These are phyloP conservation scores for Microdochium nivale DNA, from an alignment of 2,329 filamentous ascomycete species.

Conservation along the genomic window DNA sequence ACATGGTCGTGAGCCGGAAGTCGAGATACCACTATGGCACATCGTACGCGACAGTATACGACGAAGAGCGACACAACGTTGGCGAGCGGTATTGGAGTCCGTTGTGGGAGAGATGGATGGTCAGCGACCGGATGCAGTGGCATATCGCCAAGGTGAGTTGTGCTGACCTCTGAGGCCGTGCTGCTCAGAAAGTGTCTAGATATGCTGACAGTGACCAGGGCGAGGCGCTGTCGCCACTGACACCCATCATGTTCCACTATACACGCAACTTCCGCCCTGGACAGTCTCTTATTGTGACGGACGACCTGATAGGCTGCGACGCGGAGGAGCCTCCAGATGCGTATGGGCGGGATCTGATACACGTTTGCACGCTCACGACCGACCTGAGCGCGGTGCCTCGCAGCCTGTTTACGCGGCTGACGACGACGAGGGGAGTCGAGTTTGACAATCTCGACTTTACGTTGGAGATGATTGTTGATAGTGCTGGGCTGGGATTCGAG, in stretches of 20 bases:
- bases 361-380: slow-evolving; percentile 74
- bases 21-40: slow-evolving; percentile 73
- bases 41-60: slow-evolving; percentile 73
- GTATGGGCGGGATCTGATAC: slow-evolving; percentile 53
- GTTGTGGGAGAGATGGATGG: slow-evolving; percentile 77
- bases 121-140: slow-evolving; percentile 78
- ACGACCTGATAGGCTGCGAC: slow-evolving; percentile 71
- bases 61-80: slow-evolving; percentile 64
- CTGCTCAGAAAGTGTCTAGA: not conserved
- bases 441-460: slow-evolving; percentile 79
- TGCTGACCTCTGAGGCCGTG: not conserved
- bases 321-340: slow-evolving; percentile 55
- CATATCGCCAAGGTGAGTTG: slow-evolving; percentile 64
- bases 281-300: slow-evolving; percentile 68
- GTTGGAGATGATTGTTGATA: slow-evolving; percentile 75
- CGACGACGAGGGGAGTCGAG: slow-evolving; percentile 70
- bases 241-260: slow-evolving; percentile 75
- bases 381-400: slow-evolving; percentile 69
- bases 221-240: slow-evolving; percentile 64
- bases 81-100: slow-evolving; percentile 72
- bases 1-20: slow-evolving; percentile 68
- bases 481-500: slow-evolving; percentile 68
- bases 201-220: slow-evolving; percentile 35
- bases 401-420: slow-evolving; percentile 64
- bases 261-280: slow-evolving; percentile 76